Evolutionary conservation across 2,329 filamentous ascomycete genomes (phyloP).

Genomic region (Cryphonectria nitschkei): DNA sequence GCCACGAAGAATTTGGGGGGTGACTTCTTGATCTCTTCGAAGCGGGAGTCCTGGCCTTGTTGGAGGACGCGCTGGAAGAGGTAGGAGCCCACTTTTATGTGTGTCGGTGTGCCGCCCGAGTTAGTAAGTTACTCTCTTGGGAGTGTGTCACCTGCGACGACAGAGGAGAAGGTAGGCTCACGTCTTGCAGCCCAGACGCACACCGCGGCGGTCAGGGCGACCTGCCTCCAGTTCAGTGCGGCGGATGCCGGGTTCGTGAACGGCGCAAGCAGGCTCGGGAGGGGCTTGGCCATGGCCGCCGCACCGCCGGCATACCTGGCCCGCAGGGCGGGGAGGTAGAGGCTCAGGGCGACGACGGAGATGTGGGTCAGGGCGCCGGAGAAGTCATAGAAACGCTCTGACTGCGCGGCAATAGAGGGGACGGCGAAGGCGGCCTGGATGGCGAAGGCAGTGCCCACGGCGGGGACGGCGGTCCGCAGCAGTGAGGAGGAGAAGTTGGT

Average conservation of each 20-base stretch:
- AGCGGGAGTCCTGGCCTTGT: slow-evolving; percentile 60
- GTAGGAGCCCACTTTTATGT: slow-evolving; percentile 58
- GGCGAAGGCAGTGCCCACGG: slow-evolving; percentile 63
- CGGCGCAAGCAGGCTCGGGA: slow-evolving; percentile 51
- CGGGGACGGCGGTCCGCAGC: slow-evolving; percentile 64
- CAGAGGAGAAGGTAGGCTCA: slow-evolving; percentile 39
- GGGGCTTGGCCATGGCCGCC: slow-evolving; percentile 35
- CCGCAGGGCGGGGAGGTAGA: slow-evolving; percentile 63
- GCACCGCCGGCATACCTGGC: slow-evolving; percentile 53
- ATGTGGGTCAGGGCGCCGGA: slow-evolving; percentile 70
- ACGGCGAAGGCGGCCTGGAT: slow-evolving; percentile 65
- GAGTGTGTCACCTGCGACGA: background rate
- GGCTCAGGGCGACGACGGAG: slow-evolving; percentile 63
- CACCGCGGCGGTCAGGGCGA: slow-evolving; percentile 45
- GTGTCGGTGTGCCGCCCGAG: too few species aligned
- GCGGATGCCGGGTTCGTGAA: slow-evolving; percentile 45
- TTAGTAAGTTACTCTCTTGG: background rate
- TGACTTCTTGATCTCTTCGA: slow-evolving; percentile 45
- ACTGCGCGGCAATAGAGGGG: slow-evolving; percentile 62
- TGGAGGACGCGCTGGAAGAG: slow-evolving; percentile 64
- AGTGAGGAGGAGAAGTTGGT: slow-evolving; percentile 67
- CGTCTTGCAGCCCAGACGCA: slow-evolving; percentile 63
- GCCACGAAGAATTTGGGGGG: slow-evolving; percentile 42
- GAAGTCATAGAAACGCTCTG: slow-evolving; percentile 70
- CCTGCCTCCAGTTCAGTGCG: slow-evolving; percentile 63